phyloP scores from a whole-genome alignment of 192 early-diverging fungal genomes.

The Entrophospora sp. region DNA sequence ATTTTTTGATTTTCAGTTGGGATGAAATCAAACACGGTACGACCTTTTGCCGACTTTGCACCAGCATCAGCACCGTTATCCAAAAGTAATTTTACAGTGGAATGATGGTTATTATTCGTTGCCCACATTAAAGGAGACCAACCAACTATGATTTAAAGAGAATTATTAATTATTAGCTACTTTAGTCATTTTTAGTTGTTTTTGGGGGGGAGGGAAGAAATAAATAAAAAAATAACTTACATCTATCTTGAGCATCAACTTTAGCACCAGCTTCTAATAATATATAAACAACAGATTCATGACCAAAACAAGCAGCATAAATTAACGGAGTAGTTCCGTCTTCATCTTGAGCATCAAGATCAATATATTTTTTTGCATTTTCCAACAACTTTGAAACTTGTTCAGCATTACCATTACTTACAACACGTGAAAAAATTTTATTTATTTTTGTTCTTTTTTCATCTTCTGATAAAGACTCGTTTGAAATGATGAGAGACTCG shows the following conservation, averaged over 20 bases:
- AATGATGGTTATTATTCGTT: conserved; percentile 67
- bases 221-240: conserved; percentile 39
- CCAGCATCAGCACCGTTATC: conserved; percentile 68
- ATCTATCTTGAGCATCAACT: conserved; percentile 70
- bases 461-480: conserved; percentile 31
- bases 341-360: conserved; percentile 73
- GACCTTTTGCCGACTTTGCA: conserved; percentile 58
- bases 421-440: conserved; percentile 57
- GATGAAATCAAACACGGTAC: conserved; percentile 68
- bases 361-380: conserved; percentile 49
- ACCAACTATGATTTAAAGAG: conserved; percentile 37
- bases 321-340: conserved; percentile 83
- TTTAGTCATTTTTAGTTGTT: too few species aligned
- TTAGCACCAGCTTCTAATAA: conserved; percentile 66
- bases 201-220: not conserved
- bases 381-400: conserved; percentile 54
- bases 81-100: conserved; percentile 64
- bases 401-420: conserved; percentile 65
- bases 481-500: not conserved
- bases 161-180: too few species aligned
- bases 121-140: conserved; percentile 94
- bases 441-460: conserved; percentile 51
- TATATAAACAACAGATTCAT: conserved; percentile 56
- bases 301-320: conserved; percentile 83
- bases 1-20: conserved; percentile 44